A percentile compares a stretch with the other conserved stretches of the same genome.
These are phyloP conservation scores for Ophiocordyceps camponoti-leonardi DNA, from an alignment of 2,329 filamentous ascomycete genomes.

Conservation along the genomic window DNA sequence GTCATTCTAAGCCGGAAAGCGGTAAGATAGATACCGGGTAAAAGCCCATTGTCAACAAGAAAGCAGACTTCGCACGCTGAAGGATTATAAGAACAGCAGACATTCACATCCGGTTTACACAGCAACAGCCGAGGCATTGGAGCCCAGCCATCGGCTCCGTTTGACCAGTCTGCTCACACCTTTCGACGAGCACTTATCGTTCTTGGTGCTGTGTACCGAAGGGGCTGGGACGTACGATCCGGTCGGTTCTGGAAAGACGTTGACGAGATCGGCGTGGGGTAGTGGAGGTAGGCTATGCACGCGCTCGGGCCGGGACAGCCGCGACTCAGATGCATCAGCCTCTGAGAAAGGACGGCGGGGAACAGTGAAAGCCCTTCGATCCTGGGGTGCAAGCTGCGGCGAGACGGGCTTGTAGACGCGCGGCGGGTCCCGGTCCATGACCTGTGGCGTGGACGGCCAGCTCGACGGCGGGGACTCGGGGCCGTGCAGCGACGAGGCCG, in stretches of 20 bases:
- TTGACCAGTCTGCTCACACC: constrained; percentile 8
- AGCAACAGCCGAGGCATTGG: constrained; percentile 6
- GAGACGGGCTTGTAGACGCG: neutral
- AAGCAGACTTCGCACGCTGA: neutral
- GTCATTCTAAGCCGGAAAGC: too few species aligned
- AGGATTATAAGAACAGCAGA: neutral
- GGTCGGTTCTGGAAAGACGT: constrained; percentile 8
- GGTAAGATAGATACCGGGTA: too few species aligned
- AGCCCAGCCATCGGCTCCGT: constrained; percentile 9
- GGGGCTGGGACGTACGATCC: neutral
- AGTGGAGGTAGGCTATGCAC: constrained; percentile 3
- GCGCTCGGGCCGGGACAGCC: constrained; percentile 1
- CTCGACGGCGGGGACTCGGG: constrained; percentile 1
- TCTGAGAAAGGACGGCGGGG: neutral
- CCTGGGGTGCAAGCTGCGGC: neutral
- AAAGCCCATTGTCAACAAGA: neutral
- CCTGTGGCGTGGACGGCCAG: neutral
- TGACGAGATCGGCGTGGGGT: constrained; percentile 6
- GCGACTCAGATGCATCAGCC: neutral
- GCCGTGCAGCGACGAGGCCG: constrained; percentile 6
- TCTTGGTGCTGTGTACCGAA: constrained; percentile 9
- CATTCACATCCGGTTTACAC: constrained; percentile 1
- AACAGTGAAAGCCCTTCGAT: neutral
- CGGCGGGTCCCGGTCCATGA: neutral
- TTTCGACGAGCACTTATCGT: constrained; percentile 10